Evolutionary conservation across 106 monocot species (phyloP), one percentile per base, ranked within the genome.

Genomic region (Hemerocallis citrina): DNA sequence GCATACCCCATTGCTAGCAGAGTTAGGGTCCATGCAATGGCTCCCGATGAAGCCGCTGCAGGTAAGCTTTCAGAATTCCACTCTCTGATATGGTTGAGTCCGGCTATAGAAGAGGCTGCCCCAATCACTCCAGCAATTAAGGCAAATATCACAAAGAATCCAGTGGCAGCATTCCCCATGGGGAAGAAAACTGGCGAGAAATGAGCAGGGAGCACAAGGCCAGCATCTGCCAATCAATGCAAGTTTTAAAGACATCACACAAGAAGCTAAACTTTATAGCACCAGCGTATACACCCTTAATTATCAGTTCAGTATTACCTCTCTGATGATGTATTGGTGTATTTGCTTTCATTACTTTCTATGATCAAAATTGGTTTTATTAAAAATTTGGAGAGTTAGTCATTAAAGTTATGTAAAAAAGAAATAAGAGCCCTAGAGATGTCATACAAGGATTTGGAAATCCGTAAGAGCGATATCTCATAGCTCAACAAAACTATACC

Each of bases 1-100:
- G 31, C 31, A 38, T 59, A 80, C 85, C 85, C 85, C 85, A 80
- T 76, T 13, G 80, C 72, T 27, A 80, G 69, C 21, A 85, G 85
- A 39, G 85, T 85, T 20, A 85, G 80, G 2, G 51, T 25, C 85
- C 85, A 85, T 0, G 85, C 76, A 16, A 66, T 63, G 44, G 67
- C 4, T 1, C 66, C 85, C 4, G 85, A 56, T 0, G 85, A 61
- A 0, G 66, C 80, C 1, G 76, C 85, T 6, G 80, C 27, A 0
- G 85, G 76, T 40, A 76, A 25, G 52, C 67, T 76, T 4, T 74
- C 69, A 5, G 19, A 6, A 37, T 42, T 76, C 80, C 85, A 85
- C 3, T 44, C 34, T 5, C 69, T 68, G 34, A 70, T 12, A 46
- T 85, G 80, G 57, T 76, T 48, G 39, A 67, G 15, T 21, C 85